Evolutionary conservation across 495 filamentous ascomycete genomes (phyloP), one percentile per base, ranked within the genome.

Genomic region (Tuber aestivum): DNA sequence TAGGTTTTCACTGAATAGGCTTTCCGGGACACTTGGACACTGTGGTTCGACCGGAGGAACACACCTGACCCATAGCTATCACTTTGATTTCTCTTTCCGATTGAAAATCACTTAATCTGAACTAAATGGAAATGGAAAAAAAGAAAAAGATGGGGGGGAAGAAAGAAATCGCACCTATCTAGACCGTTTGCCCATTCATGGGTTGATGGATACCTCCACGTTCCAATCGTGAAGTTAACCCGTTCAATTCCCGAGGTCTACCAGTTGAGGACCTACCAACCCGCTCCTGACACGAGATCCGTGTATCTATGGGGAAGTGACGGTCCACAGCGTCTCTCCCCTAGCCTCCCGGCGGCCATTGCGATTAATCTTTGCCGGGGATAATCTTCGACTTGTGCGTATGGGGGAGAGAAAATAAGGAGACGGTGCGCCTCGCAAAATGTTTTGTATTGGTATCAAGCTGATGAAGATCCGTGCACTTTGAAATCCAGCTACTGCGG

Each of bases 241-340:
- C 56, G 7, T 65, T 65, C 56, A 65, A 20, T 27, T 14, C 35
- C 56, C 27, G 14, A 7, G 32, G 56, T 12, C 56, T 65, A 65
- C 56, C 20, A 18, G 27, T 18, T 65, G 56, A 18, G 21, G 72
- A 61, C 75, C 78, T 79, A 71, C 78, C 78, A 79, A 79, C 78
- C 78, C 77, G 56, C 35, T 75, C 69, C 71, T 79, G 78, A 79
- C 78, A 79, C 78, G 78, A 79, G 70, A 75, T 50, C 73, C 65
- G n/a, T 61, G 65, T 79, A 73, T 79, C 75, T 75, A 77, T 79
- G 72, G 14, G 27, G 56, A 65, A 65, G 56, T 65, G 56, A 27
- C 14, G 27, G 56, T 65, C 56, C 56, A 65, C 56, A 65, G 14
- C 56, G 35, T 65, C 14, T 27, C 27, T 35, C 56, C 35, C 14